Percentiles rank a stretch among this genome's conserved stretches.
Conservation (phyloP, 306 rosid genomes). For the Trichosanthes truncata region DNA sequence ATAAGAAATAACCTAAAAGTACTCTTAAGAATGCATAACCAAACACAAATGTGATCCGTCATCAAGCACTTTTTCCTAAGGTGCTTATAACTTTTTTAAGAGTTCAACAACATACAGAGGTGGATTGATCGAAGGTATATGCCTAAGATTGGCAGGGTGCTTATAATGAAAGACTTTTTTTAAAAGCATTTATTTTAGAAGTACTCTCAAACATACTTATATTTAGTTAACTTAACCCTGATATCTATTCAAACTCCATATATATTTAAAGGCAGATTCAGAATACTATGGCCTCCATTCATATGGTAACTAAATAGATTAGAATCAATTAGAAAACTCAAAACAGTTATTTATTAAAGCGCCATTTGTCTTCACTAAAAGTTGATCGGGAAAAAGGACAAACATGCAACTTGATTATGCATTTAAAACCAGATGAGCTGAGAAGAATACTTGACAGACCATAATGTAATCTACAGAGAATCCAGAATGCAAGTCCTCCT, state of each 20-base stretch:
- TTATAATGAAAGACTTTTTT: background rate
- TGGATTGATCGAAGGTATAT: too few species aligned
- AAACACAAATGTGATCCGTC: background rate
- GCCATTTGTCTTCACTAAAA: background rate
- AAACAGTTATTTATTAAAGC: background rate
- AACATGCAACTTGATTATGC: background rate
- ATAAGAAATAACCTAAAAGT: background rate
- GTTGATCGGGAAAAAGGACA: background rate
- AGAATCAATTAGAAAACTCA: background rate
- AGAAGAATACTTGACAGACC: constrained; percentile 33
- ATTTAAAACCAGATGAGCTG: background rate
- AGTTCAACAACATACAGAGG: too few species aligned
- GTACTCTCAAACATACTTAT: background rate
- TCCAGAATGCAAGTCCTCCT: constrained; percentile 80
- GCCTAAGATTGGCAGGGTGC: background rate
- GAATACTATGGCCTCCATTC: background rate
- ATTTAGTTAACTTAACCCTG: background rate
- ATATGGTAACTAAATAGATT: background rate
- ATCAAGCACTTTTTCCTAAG: background rate
- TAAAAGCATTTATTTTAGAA: background rate
- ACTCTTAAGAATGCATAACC: background rate
- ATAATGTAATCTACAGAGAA: constrained; percentile 78
- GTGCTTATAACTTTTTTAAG: too few species aligned
- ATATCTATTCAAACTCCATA: background rate
- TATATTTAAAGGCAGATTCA: background rate